Evolutionary conservation across 805 yeast species (phyloP).

Genomic region (Ogataea angusta): DNA sequence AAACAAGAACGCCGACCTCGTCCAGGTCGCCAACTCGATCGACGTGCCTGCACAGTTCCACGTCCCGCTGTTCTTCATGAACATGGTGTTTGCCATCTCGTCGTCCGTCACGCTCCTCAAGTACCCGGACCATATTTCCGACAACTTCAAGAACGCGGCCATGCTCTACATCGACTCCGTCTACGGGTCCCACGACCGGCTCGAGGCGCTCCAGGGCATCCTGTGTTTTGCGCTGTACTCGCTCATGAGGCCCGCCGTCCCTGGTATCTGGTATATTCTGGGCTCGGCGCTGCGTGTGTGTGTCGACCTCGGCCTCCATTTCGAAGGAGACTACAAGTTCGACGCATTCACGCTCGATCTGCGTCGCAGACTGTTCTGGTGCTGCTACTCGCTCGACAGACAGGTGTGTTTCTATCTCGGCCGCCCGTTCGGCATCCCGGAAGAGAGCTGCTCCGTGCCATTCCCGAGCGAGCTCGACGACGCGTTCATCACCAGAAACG

Average conservation of each 20-base stretch:
- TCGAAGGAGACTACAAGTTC: slow-evolving; percentile 45
- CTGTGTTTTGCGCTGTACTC: slow-evolving; percentile 67
- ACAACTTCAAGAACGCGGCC: slow-evolving; percentile 68
- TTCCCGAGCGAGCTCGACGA: slow-evolving; percentile 79
- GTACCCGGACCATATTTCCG: slow-evolving; percentile 63
- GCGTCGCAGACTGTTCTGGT: slow-evolving; percentile 81
- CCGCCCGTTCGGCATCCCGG: slow-evolving; percentile 86
- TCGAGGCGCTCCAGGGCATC: slow-evolving; percentile 73
- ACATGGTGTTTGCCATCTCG: slow-evolving; percentile 77
- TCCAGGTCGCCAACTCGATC: slow-evolving; percentile 35
- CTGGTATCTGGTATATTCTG: slow-evolving; percentile 89
- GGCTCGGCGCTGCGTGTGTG: slow-evolving; percentile 78
- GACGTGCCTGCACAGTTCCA: slow-evolving; percentile 46
- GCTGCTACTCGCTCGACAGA: slow-evolving; percentile 80
- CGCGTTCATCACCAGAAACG: slow-evolving; percentile 43
- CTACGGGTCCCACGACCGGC: slow-evolving; percentile 53
- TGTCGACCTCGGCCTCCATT: slow-evolving; percentile 82
- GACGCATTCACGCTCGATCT: slow-evolving; percentile 63
- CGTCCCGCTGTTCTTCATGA: slow-evolving; percentile 64
- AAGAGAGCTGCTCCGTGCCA: slow-evolving; percentile 65
- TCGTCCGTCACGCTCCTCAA: slow-evolving; percentile 69
- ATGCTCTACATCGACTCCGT: slow-evolving; percentile 54
- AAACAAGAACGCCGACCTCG: slow-evolving; percentile 29
- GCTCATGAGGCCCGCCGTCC: slow-evolving; percentile 83
- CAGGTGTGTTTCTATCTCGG: slow-evolving; percentile 85